phyloP scores from a whole-genome alignment of 106 monocot genomes.

The Dendrobium chrysotoxum region DNA sequence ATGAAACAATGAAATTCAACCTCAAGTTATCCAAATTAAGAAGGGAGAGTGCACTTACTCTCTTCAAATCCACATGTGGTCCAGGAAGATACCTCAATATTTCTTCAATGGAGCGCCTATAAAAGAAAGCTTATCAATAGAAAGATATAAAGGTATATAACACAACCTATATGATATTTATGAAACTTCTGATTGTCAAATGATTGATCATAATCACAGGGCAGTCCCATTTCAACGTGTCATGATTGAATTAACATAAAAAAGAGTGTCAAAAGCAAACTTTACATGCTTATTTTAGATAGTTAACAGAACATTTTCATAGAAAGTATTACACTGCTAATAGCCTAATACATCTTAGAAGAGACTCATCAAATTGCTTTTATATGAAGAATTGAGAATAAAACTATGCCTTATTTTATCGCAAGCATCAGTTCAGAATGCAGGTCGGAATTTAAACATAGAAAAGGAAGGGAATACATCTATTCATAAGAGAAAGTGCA shows the following conservation, averaged over 20 bases:
- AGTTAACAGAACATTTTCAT: neutral
- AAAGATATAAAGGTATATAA: neutral
- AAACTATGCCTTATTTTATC: too few relatives aligned
- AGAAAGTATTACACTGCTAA: neutral
- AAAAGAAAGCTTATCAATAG: slow-evolving; percentile 9
- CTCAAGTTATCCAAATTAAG: neutral
- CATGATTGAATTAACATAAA: neutral
- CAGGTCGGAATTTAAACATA: neutral
- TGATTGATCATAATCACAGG: neutral
- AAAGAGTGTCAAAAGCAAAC: neutral
- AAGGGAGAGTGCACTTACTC: slow-evolving; percentile 39
- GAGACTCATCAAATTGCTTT: neutral
- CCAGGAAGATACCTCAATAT: slow-evolving; percentile 81
- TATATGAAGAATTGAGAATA: too few relatives aligned
- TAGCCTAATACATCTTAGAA: neutral
- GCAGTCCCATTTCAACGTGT: neutral
- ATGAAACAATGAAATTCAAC: slow-evolving; percentile 4
- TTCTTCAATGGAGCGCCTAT: slow-evolving; percentile 97
- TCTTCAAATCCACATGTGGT: slow-evolving; percentile 82
- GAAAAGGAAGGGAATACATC: neutral
- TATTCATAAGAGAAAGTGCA: neutral
- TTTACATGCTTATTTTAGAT: neutral
- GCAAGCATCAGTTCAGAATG: neutral
- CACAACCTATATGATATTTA: too few relatives aligned
- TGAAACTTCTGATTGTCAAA: neutral